Evolutionary conservation across 2,329 filamentous ascomycete species (phyloP).

Genomic region (Pseudopithomyces maydicus): DNA sequence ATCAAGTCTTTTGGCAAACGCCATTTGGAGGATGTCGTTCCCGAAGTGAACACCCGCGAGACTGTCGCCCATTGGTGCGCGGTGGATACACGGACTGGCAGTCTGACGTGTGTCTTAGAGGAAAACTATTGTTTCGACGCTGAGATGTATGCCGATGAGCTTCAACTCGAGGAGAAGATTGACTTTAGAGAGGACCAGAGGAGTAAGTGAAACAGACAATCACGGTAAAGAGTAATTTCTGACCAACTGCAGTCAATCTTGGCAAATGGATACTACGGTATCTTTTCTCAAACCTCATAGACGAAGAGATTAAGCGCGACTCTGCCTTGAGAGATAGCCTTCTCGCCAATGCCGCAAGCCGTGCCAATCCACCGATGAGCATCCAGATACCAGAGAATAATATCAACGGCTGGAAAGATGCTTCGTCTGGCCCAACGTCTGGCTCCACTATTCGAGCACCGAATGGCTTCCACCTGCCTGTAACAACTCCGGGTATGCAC

Average conservation of each 20-base stretch:
- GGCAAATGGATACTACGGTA: constrained; percentile 96
- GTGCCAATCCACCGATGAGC: constrained; percentile 64
- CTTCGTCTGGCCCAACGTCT: constrained; percentile 49
- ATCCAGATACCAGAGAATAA: constrained; percentile 60
- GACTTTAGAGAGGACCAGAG: constrained; percentile 92
- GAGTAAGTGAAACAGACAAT: constrained; percentile 61
- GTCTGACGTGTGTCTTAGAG: constrained; percentile 87
- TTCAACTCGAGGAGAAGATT: constrained; percentile 72
- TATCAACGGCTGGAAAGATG: constrained; percentile 53
- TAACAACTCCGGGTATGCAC: constrained; percentile 74
- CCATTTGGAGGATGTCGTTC: constrained; percentile 89
- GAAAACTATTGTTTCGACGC: constrained; percentile 97
- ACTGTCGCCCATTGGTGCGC: constrained; percentile 96
- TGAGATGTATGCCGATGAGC: constrained; percentile 93
- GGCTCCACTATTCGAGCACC: constrained; percentile 58
- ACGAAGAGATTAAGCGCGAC: constrained; percentile 87
- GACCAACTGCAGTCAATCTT: constrained; percentile 72
- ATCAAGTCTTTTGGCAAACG: constrained; percentile 93
- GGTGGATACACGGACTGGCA: constrained; percentile 90
- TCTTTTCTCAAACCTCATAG: constrained; percentile 85
- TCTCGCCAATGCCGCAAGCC: constrained; percentile 63
- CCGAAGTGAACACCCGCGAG: constrained; percentile 83
- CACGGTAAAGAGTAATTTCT: neutral
- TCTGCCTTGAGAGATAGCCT: constrained; percentile 72
- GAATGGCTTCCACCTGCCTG: constrained; percentile 65